Conservation (phyloP, 164 flowering plant genomes). For the Dillenia suffruticosa region DNA sequence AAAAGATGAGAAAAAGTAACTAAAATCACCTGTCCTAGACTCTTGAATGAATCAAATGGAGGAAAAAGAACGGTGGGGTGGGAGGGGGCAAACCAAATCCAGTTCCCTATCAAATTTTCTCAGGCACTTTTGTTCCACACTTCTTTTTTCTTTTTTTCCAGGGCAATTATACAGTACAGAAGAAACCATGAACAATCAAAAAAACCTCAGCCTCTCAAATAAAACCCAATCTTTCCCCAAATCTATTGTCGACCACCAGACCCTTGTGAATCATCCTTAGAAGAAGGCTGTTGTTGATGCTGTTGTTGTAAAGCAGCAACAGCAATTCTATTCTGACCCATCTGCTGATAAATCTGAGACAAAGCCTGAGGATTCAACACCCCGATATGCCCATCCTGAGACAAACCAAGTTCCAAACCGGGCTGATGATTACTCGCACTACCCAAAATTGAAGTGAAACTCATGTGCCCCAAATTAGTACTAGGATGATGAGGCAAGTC, state of each 20-base stretch:
- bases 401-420: constrained; percentile 69
- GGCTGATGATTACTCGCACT: constrained; percentile 35
- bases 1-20: too few relatives aligned
- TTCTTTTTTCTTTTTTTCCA: neutral
- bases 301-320: constrained; percentile 21
- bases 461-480: constrained; percentile 28
- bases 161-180: constrained; percentile 20
- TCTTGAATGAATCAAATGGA: too few relatives aligned
- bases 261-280: constrained; percentile 79
- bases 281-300: constrained; percentile 38
- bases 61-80: too few relatives aligned
- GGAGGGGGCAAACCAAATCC: too few relatives aligned
- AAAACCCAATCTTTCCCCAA: neutral
- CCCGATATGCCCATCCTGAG: constrained; percentile 65
- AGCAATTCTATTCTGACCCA: constrained; percentile 25
- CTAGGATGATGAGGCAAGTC: constrained; percentile 36
- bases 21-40: too few relatives aligned
- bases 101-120: too few relatives aligned
- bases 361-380: constrained; percentile 46
- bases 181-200: constrained; percentile 21
- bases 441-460: constrained; percentile 26
- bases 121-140: constrained; percentile 13
- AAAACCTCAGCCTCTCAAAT: constrained; percentile 6
- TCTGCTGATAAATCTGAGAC: constrained; percentile 53
- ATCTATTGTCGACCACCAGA: constrained; percentile 30